Base-by-base conservation (phyloP, 2,329 filamentous ascomycete genomes). In the Hymenoscyphus repandus region DNA sequence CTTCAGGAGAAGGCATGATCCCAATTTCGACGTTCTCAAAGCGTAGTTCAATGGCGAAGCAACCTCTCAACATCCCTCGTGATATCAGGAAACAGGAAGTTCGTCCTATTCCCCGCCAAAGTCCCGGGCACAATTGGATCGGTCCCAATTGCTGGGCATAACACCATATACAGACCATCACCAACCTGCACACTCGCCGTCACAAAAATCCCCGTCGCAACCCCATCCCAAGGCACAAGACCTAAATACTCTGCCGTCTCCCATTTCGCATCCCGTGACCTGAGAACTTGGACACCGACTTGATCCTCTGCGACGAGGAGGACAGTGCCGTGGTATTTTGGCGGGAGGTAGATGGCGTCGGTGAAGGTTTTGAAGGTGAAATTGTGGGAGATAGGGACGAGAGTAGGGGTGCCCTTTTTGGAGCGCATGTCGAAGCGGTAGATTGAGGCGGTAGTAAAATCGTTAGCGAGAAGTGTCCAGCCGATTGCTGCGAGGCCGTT, bases 351-450 rank as follows among this genome's bases (percentile, higher is more conserved):
- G 6, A 45, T 45, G 2, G 42, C 42, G 6, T 45, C 42, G n/a
- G 27, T 45, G 17, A 30, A 45, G 6, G 22, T 27, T 27, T 31
- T 31, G 13, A 45, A 18, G 12, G 31, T 33, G 6, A 31, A 20
- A 9, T n/a, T n/a, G 4, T 27, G 42, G 30, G 42, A 33, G n/a
- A 45, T 33, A 2, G 42, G 42, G 13, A 45, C 42, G 11, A 10
- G 15, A 18, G 33, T 31, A 13, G 30, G n/a, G 11, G 33, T 31
- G 9, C 42, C 42, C 18, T 20, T 13, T 7, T 34, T 32, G 3
- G 42, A 27, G 5, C 42, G 42, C 42, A 45, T 45, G 18, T 45
- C 42, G 18, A 45, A 45, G 6, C 27, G n/a, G 15, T 33, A 45
- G 2, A 45, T 7, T n/a, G 31, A 11, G 6, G 27, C 42, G 4